Evolutionary conservation across 2,329 filamentous ascomycete genomes (phyloP).

Genomic region (Penicillium sclerotigenum): DNA sequence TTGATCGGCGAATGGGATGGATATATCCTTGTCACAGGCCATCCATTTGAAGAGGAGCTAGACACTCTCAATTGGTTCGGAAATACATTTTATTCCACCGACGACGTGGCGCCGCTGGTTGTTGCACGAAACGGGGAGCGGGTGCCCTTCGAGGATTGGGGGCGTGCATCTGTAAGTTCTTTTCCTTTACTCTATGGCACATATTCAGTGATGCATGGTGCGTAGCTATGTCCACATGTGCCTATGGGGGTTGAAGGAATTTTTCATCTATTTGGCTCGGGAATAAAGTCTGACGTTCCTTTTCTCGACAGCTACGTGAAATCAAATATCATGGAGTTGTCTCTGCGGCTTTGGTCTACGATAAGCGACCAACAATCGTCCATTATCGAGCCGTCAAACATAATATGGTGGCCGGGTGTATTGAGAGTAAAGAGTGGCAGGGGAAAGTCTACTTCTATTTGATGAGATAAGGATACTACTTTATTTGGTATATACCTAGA

Average conservation of each 20-base stretch:
- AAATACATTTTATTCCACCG: conserved; percentile 27
- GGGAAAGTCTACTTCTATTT: conserved; percentile 17
- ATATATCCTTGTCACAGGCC: conserved; percentile 26
- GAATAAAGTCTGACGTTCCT: background rate
- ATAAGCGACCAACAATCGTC: conserved; percentile 14
- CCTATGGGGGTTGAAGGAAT: background rate
- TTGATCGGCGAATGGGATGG: conserved; percentile 33
- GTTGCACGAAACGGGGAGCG: conserved; percentile 14
- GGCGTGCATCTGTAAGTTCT: conserved; percentile 12
- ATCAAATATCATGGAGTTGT: conserved; percentile 15
- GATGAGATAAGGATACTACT: background rate
- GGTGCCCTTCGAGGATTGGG: conserved; percentile 15
- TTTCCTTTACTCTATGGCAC: background rate
- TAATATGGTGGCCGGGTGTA: conserved; percentile 13
- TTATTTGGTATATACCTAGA: background rate
- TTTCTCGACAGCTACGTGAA: conserved; percentile 8
- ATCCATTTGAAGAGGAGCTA: conserved; percentile 23
- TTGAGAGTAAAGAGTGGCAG: conserved; percentile 15
- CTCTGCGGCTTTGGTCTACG: conserved; percentile 16
- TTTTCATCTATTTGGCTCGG: background rate
- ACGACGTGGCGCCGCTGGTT: conserved; percentile 34
- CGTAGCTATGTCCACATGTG: background rate
- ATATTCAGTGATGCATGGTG: background rate
- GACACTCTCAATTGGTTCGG: conserved; percentile 31
- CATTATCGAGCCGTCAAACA: conserved; percentile 13